Percentiles rank a stretch among this genome's conserved stretches.
phyloP scores from a whole-genome alignment of 1,284 basidiomycete species.

The Austroboletus olivaceoglutinosus region DNA sequence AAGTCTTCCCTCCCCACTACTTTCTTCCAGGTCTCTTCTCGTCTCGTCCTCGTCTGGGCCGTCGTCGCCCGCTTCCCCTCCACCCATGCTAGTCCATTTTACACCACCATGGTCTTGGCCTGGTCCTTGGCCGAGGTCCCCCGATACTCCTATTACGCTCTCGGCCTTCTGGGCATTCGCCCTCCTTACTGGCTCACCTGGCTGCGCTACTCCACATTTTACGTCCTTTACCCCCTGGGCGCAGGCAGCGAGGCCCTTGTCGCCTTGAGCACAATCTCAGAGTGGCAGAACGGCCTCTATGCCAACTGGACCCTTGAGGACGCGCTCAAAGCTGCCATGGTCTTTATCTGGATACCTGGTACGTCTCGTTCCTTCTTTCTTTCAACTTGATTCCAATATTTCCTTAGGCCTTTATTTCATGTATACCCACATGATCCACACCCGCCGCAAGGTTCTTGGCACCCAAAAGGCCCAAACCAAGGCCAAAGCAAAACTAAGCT shows the following conservation, averaged over 20 bases:
- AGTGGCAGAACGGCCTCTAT: constrained; percentile 33
- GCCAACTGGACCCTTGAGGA: constrained; percentile 52
- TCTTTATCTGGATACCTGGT: constrained; percentile 93
- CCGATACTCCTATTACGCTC: constrained; percentile 90
- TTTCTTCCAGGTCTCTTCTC: constrained; percentile 80
- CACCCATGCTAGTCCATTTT: constrained; percentile 73
- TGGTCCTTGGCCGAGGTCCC: constrained; percentile 94
- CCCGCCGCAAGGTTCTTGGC: constrained; percentile 76
- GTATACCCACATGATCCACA: constrained; percentile 88
- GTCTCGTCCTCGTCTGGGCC: constrained; percentile 88
- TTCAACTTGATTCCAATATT: not conserved
- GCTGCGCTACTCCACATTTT: constrained; percentile 90
- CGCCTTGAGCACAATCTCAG: constrained; percentile 75
- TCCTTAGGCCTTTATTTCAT: constrained; percentile 65
- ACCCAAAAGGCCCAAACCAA: constrained; percentile 28
- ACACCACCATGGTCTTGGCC: constrained; percentile 89
- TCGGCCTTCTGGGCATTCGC: constrained; percentile 52
- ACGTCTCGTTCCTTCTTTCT: constrained; percentile 23
- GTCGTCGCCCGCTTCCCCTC: constrained; percentile 51
- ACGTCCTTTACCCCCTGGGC: constrained; percentile 88
- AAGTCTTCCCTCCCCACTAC: constrained; percentile 82
- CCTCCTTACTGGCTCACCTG: constrained; percentile 47
- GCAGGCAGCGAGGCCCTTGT: constrained; percentile 89
- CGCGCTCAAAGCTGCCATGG: constrained; percentile 59
- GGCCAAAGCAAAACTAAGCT: constrained; percentile 22